Evolutionary conservation across 345 rosid species (phyloP).

Genomic region (Firmiana major): DNA sequence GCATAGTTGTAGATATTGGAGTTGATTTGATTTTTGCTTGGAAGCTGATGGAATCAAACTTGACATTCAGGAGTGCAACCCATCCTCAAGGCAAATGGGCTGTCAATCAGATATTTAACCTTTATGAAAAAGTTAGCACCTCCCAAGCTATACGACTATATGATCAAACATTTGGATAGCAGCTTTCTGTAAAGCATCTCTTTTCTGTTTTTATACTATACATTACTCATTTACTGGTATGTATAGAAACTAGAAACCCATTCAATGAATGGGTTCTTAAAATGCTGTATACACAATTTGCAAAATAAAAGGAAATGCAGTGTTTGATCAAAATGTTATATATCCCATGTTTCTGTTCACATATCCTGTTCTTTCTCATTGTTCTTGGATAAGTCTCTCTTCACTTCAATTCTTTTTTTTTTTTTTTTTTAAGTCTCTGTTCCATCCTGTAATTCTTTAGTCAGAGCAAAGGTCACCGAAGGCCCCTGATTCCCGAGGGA

Average conservation of each 20-base stretch:
- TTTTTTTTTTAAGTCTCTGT: no score
- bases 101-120: not conserved
- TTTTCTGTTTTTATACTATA: not conserved
- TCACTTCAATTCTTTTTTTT: no score
- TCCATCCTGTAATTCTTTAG: no score
- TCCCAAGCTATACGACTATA: not conserved
- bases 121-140: conserved; percentile 1
- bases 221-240: not conserved
- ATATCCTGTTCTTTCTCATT: not conserved
- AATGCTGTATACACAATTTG: conserved; percentile 6
- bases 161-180: not conserved
- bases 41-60: not conserved
- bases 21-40: not conserved
- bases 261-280: conserved; percentile 14
- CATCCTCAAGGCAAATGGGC: not conserved
- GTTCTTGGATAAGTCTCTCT: no score
- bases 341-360: not conserved
- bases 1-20: not conserved
- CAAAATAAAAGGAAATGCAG: not conserved
- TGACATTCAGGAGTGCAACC: not conserved
- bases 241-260: conserved; percentile 9
- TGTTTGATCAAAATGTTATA: not conserved
- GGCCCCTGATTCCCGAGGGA: no score
- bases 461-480: no score
- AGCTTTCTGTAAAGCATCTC: not conserved